Conservation (phyloP, 129 eudicot species). For the Arctium lappa region DNA sequence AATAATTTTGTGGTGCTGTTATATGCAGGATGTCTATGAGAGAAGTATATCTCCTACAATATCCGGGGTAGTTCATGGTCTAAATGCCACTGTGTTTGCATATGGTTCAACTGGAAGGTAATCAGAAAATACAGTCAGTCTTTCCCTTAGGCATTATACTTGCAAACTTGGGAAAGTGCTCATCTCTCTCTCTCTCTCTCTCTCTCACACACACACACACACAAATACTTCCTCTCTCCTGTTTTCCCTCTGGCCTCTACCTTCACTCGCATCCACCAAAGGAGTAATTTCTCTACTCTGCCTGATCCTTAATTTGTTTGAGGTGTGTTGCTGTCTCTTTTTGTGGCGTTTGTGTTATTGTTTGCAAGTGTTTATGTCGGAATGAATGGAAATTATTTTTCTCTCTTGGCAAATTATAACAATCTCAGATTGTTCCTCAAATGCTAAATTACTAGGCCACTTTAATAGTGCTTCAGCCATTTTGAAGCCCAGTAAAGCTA, state of each 20-base stretch:
- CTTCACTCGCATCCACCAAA: too few relatives aligned
- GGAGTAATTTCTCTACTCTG: too few relatives aligned
- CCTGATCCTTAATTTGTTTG: too few relatives aligned
- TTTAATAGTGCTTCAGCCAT: background rate
- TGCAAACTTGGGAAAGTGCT: background rate
- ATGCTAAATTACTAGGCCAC: background rate
- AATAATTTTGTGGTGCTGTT: background rate
- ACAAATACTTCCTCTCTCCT: too few relatives aligned
- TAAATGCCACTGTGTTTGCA: constrained; percentile 95
- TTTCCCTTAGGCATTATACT: background rate
- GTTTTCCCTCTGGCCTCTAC: too few relatives aligned
- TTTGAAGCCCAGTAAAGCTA: background rate
- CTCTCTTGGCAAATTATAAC: too few relatives aligned
- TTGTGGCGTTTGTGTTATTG: too few relatives aligned
- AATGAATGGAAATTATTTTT: too few relatives aligned
- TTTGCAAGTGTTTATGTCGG: too few relatives aligned
- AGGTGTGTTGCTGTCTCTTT: too few relatives aligned
- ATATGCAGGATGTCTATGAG: constrained; percentile 69
- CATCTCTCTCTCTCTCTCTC: background rate
- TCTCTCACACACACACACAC: background rate
- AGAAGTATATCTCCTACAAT: constrained; percentile 78
- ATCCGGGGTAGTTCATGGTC: constrained; percentile 88
- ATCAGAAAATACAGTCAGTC: constrained; percentile 2
- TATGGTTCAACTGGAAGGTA: constrained; percentile 99
- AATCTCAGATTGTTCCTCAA: too few relatives aligned